A percentile compares a stretch with the other conserved stretches of the same genome.
Conservation (phyloP, 2,329 filamentous ascomycete species). For the Nannizzia gypsea region DNA sequence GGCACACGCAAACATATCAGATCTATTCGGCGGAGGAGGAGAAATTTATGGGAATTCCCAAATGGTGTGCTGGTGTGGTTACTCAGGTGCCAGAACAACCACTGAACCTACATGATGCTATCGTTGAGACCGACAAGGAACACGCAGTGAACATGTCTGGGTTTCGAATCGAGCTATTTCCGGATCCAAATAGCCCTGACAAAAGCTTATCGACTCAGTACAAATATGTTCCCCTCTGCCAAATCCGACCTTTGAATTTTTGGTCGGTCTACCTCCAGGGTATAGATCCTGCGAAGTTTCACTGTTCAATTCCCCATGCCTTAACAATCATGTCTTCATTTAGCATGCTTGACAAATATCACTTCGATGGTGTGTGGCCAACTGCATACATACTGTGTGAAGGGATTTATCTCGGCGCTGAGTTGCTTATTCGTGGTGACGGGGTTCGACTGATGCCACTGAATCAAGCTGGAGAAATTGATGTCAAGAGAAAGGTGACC, state of each 20-base stretch:
- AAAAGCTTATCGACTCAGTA: conserved; percentile 44
- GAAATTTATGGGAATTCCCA: conserved; percentile 28
- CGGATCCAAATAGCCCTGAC: conserved; percentile 39
- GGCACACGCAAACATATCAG: conserved; percentile 19
- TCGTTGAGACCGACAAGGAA: conserved; percentile 28
- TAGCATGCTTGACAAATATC: conserved; percentile 41
- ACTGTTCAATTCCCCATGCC: conserved; percentile 45
- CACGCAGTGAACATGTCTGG: conserved; percentile 40
- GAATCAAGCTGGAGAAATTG: conserved; percentile 17
- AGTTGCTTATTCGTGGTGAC: conserved; percentile 45
- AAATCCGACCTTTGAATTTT: conserved; percentile 44
- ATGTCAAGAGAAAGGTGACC: conserved; percentile 23
- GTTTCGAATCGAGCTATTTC: conserved; percentile 46
- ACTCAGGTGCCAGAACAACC: conserved; percentile 40
- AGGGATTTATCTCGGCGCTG: conserved; percentile 46
- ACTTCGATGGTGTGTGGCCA: conserved; percentile 45
- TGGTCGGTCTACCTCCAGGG: conserved; percentile 41
- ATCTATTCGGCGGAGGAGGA: conserved; percentile 25
- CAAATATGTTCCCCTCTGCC: conserved; percentile 43
- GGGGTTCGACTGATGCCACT: conserved; percentile 40
- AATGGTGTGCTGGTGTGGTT: conserved; percentile 48
- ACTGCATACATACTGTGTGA: conserved; percentile 41
- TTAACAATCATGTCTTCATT: conserved; percentile 43
- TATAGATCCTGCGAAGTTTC: conserved; percentile 32
- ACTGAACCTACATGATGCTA: conserved; percentile 36